Base-by-base conservation (phyloP, 371 early-diverging fungal species). In the Rhizopus sp. region DNA sequence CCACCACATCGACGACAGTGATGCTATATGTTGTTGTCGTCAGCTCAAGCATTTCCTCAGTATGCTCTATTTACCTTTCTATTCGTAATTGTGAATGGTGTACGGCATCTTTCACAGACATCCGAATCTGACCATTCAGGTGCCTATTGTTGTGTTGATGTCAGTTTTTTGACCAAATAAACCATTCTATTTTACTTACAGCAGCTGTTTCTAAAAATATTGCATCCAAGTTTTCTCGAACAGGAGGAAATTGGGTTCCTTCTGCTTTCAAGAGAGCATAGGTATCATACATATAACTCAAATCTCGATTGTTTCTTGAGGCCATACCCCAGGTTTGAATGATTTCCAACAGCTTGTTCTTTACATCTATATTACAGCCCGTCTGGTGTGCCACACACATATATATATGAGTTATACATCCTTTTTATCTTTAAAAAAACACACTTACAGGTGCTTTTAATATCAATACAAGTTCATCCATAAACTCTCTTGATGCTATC, bases 1-100 rank as follows among this genome's bases (percentile, higher is more conserved):
- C 88, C 78, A 7, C 98, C 98, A 70, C 98, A 97, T 62, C 94
- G 91, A 67, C 98, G 86, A 65, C 98, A 97, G 70, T 97, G 98
- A 73, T 97, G 98, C 81, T 82, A 68, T 33, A 40, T 15, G 33
- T 1, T 23, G 23, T 23, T 23, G 23, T 23, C 2, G 23, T 23
- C 2, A 23, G 23, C 23, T 23, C 23, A 23, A 23, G 40, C 15
- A 55, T 45, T 7, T 38, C 8, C 13, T 12, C 31, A 17, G 44
- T 47, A 33, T 0, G 42, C 5, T 35, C 34, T 48, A 39, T 23
- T 42, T 68, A 78, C 82, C 72, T 97, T 96, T 56, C 98, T 85
- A 72, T 93, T 96, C 45, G 95, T 92, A 7, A 93, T 75, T 0
- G 96, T 96, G 63, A 97, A 97, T 9, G 75, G 54, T 2, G 92